Evolutionary conservation across 768 basidiomycete genomes (phyloP).

Genomic region (Tricholoma furcatifolium): DNA sequence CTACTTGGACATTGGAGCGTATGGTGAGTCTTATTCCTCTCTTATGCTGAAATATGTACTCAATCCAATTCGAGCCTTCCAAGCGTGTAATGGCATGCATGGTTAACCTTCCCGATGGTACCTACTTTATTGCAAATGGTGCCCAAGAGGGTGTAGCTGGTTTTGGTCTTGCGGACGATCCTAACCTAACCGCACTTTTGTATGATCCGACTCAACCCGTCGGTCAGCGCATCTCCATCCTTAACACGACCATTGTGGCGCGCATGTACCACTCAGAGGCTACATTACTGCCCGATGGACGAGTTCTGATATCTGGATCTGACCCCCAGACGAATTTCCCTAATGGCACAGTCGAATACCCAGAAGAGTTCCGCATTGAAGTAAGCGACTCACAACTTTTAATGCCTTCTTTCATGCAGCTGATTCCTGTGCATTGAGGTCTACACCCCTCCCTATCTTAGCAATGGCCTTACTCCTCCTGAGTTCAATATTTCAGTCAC

Average conservation of each 20-base stretch:
- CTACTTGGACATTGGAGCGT: conserved; percentile 72
- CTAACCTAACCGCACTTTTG: conserved; percentile 63
- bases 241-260: conserved; percentile 66
- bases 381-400: conserved; percentile 15
- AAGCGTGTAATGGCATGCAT: conserved; percentile 78
- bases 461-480: conserved; percentile 59
- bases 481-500: conserved; percentile 52
- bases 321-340: conserved; percentile 57
- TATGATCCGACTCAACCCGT: conserved; percentile 67
- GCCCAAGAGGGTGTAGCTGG: conserved; percentile 70
- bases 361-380: conserved; percentile 75
- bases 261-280: conserved; percentile 80
- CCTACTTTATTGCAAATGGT: conserved; percentile 75
- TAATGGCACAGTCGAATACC: conserved; percentile 46
- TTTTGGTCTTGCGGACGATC: conserved; percentile 65
- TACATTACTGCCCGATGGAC: conserved; percentile 70
- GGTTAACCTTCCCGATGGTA: conserved; percentile 71
- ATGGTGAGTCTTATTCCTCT: conserved; percentile 55
- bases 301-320: conserved; percentile 74
- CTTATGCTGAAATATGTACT: not conserved
- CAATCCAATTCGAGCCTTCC: conserved; percentile 46
- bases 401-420: not conserved
- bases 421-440: conserved; percentile 30
- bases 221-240: conserved; percentile 62
- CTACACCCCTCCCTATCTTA: conserved; percentile 88